These are phyloP conservation scores for Selaginella tamariscina DNA, from an alignment of 75 land plant genomes.

Conservation along the genomic window DNA sequence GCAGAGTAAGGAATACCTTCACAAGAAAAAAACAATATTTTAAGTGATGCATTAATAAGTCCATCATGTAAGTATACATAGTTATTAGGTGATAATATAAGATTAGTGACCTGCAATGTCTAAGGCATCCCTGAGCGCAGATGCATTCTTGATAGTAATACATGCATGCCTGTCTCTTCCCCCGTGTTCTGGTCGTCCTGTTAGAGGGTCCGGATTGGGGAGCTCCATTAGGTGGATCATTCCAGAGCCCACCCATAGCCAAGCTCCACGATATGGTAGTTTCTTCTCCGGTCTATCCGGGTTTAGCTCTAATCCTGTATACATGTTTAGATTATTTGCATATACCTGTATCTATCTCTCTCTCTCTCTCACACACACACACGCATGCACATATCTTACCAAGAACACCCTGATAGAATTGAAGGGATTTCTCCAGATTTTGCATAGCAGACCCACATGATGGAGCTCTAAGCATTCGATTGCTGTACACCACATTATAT, in stretches of 20 bases:
- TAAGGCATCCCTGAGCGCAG: constrained; percentile 43
- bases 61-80: background rate
- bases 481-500: too few species aligned
- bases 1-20: constrained; percentile 67
- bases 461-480: constrained; percentile 63
- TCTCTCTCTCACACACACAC: background rate
- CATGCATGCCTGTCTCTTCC: constrained; percentile 88
- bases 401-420: constrained; percentile 71
- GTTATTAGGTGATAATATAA: background rate
- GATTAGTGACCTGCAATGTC: constrained; percentile 54
- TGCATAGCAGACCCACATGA: constrained; percentile 84
- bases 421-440: constrained; percentile 68
- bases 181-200: constrained; percentile 87
- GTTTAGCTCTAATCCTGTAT: constrained; percentile 57
- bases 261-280: constrained; percentile 85
- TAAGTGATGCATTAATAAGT: background rate
- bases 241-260: constrained; percentile 91
- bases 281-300: constrained; percentile 73
- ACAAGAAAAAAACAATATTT: background rate
- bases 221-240: constrained; percentile 99
- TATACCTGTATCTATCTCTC: too few species aligned
- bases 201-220: constrained; percentile 89
- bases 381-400: constrained; percentile 29
- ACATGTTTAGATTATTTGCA: background rate
- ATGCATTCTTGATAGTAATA: constrained; percentile 51